Percentiles rank a stretch among this genome's conserved stretches.
Conservation (phyloP, 176 grass and related monocot species). For the Carex littledalei region DNA sequence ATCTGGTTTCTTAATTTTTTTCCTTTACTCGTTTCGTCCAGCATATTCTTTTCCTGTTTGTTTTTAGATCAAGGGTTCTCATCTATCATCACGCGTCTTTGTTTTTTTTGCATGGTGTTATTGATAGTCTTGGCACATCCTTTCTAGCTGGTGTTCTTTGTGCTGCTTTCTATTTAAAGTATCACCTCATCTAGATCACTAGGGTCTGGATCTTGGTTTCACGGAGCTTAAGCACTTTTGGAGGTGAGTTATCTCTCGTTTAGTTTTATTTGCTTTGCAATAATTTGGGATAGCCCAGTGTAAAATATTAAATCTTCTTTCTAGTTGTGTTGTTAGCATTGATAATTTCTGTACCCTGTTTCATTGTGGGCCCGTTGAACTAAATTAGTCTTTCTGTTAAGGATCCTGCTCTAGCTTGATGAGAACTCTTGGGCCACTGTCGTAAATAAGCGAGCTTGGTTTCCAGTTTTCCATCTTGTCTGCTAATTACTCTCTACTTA, state of each 20-base stretch:
- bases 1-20: neutral
- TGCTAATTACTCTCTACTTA: neutral
- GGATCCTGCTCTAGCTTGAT: neutral
- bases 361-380: neutral
- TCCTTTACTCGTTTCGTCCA: neutral
- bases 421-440: neutral
- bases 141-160: neutral
- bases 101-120: neutral
- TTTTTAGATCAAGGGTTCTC: neutral
- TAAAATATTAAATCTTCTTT: neutral
- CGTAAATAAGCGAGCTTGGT: neutral
- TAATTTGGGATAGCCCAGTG: neutral
- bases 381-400: neutral
- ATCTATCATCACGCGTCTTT: neutral
- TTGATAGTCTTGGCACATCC: neutral
- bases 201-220: neutral
- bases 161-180: neutral
- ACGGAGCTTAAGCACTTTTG: neutral
- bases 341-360: neutral
- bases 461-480: neutral
- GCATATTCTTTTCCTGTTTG: neutral
- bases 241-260: neutral
- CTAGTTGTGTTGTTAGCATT: neutral
- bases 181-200: neutral
- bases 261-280: neutral